A percentile compares a stretch with the other conserved stretches of the same genome.
Conservation (phyloP, 116 monocot species). For the Thalassia testudinum region DNA sequence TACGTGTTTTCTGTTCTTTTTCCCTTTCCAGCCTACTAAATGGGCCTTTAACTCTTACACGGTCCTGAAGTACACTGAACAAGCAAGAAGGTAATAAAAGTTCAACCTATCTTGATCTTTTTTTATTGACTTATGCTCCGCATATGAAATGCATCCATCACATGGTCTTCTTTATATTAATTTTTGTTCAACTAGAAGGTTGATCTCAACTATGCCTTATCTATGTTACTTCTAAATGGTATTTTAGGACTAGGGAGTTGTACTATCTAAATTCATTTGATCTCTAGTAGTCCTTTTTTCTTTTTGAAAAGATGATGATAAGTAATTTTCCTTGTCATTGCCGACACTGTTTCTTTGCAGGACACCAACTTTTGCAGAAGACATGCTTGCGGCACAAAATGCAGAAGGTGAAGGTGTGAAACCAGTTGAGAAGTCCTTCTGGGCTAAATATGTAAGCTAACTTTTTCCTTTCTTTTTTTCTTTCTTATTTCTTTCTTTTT, state of each 20-base stretch:
- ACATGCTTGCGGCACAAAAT: constrained; percentile 40
- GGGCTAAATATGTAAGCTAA: constrained; percentile 95
- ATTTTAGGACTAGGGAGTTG: too few relatives aligned
- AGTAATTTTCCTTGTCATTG: not conserved
- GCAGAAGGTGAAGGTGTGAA: constrained; percentile 58
- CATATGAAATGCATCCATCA: too few relatives aligned
- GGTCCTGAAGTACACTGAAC: constrained; percentile 66
- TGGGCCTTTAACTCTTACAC: constrained; percentile 93
- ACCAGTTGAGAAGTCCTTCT: constrained; percentile 83
- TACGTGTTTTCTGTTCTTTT: too few relatives aligned
- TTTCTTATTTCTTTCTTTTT: constrained; percentile 4
- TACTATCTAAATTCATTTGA: too few relatives aligned
- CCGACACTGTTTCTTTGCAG: constrained; percentile 30
- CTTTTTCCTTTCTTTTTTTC: constrained; percentile 3
- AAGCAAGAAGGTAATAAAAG: constrained; percentile 57
- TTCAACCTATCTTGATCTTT: not conserved
- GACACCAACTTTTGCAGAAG: constrained; percentile 88
- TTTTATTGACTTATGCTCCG: too few relatives aligned
- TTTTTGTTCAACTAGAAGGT: too few relatives aligned
- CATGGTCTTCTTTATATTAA: too few relatives aligned
- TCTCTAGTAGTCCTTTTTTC: not conserved
- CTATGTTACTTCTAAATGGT: too few relatives aligned
- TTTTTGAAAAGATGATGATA: not conserved
- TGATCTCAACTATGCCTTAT: too few relatives aligned
- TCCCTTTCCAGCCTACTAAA: constrained; percentile 51